These are phyloP conservation scores for Phaeotremella fagi DNA, from an alignment of 768 basidiomycete genomes.

Conservation along the genomic window DNA sequence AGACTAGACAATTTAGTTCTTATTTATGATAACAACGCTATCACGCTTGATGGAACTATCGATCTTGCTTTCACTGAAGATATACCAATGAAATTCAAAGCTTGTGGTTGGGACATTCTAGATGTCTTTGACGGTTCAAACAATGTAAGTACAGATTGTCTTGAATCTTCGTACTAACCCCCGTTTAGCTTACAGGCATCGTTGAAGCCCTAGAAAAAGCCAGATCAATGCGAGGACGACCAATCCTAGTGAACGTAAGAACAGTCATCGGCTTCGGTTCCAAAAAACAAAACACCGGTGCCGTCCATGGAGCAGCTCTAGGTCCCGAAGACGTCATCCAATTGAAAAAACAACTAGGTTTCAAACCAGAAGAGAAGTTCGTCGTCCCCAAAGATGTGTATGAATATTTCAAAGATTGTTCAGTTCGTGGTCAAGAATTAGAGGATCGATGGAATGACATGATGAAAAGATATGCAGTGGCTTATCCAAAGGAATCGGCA, in stretches of 20 bases:
- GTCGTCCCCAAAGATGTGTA: constrained; percentile 16
- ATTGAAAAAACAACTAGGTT: constrained; percentile 16
- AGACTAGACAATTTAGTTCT: constrained; percentile 21
- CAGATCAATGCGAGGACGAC: constrained; percentile 10
- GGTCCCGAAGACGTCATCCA: constrained; percentile 16
- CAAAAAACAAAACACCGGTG: constrained; percentile 11
- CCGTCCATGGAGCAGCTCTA: constrained; percentile 18
- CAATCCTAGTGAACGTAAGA: constrained; percentile 12
- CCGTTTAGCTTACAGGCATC: constrained; percentile 7
- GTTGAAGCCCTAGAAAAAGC: constrained; percentile 8
- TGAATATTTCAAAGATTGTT: constrained; percentile 16
- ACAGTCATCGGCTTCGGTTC: constrained; percentile 21
- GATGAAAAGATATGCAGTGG: constrained; percentile 12
- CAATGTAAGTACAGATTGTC: constrained; percentile 9
- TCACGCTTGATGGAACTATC: constrained; percentile 11
- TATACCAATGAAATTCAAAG: constrained; percentile 13
- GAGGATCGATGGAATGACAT: constrained; percentile 15
- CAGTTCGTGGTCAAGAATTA: constrained; percentile 2
- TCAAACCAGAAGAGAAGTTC: constrained; percentile 16
- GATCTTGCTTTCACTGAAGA: constrained; percentile 20
- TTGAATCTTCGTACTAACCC: neutral
- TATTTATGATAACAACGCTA: constrained; percentile 15
- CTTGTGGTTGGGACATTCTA: constrained; percentile 14
- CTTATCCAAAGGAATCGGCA: constrained; percentile 7
- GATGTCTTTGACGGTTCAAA: constrained; percentile 14